Base-by-base conservation (phyloP, 176 grass and related monocot genomes). In the Luzula sylvatica region DNA sequence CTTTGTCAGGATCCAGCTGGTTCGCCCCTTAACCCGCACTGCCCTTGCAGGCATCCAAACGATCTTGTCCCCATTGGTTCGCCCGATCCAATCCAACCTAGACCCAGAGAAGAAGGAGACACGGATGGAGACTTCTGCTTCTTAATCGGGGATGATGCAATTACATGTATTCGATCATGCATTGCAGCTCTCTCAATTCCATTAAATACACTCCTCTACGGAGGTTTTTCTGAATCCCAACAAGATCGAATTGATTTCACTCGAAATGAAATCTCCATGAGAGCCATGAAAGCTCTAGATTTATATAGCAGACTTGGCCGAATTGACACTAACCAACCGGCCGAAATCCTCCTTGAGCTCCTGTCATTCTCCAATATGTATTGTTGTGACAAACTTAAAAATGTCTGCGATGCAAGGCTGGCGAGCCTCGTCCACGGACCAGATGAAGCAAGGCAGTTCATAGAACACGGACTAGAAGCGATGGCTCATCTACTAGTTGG, bases 351-450 rank as follows among this genome's bases (percentile, higher is more conserved):
- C 30, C 59, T 85, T 13, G 84, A 89, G 77, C 67, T 96, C 58
- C 71, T 96, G 55, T 64, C 54, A 1, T 96, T 96, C 52, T 61
- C 90, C 43, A 89, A 96, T 67, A 89, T 76, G 67, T 96, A 86
- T 63, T 98, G 92, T 65, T 98, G 85, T 20, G 81, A 98, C 7
- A 81, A 67, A 42, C 58, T 98, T 6, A 98, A 90, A 76, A 28
- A 68, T 3, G 68, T 69, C 22, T 96, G 85, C 75, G 92, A 90
- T 73, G 59, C 71, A 62, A 71, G 42, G 64, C 78, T 98, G 7
- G 81, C 85, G 1, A 29, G 74, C 46, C 77, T 90, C 70, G 81
- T 98, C 9, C 58, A 65, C 15, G 53, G 65, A 15, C 40, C 63
- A 8, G 77, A 90, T 24, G 81, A 86, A 26, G 92, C 92, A 2